Evolutionary conservation across 1,284 basidiomycete species (phyloP).

Genomic region (Ganoderma resinaceum): DNA sequence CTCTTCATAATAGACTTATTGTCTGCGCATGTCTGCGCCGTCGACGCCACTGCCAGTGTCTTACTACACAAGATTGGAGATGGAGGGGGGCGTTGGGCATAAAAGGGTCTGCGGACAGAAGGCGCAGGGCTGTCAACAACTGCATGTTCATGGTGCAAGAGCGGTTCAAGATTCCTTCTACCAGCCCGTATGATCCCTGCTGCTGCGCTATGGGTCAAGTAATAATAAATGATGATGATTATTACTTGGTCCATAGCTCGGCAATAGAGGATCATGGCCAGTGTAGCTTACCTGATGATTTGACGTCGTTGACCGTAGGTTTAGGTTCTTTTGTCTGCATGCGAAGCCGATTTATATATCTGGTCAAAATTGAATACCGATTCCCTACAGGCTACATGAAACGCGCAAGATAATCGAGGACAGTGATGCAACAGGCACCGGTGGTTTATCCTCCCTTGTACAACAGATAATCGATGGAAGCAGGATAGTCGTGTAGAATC

Average conservation of each 20-base stretch:
- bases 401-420: too few relatives aligned
- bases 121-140: too few relatives aligned
- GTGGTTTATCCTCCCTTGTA: not conserved
- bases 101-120: too few relatives aligned
- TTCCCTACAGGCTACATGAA: too few relatives aligned
- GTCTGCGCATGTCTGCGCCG: not conserved
- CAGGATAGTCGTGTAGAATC: not conserved
- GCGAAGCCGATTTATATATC: too few relatives aligned
- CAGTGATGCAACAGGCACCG: not conserved
- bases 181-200: not conserved
- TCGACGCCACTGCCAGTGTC: too few relatives aligned
- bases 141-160: not conserved
- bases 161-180: not conserved
- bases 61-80: too few relatives aligned
- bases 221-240: not conserved
- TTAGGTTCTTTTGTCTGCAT: too few relatives aligned
- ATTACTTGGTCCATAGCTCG: not conserved
- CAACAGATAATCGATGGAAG: not conserved
- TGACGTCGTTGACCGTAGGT: too few relatives aligned
- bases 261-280: not conserved
- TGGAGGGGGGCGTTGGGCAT: too few relatives aligned
- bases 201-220: not conserved
- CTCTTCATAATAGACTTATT: not conserved
- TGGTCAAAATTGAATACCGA: too few relatives aligned
- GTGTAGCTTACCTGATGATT: too few relatives aligned